Evolutionary conservation across 768 basidiomycete genomes (phyloP), one percentile per base, ranked within the genome.

Genomic region (Auricularia sp.): DNA sequence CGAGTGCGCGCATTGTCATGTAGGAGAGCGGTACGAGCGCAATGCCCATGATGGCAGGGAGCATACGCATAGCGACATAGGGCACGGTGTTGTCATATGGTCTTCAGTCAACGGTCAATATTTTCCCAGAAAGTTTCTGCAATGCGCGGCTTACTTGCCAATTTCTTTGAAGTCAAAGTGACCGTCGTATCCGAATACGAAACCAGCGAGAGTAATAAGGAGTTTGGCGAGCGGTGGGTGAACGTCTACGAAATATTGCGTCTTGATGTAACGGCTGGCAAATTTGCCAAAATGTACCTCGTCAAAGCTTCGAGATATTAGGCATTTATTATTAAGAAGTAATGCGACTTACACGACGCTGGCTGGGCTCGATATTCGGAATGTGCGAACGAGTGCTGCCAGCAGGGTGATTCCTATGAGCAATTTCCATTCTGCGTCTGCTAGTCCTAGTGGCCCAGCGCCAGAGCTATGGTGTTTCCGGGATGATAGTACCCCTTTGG

Each of bases 211-310:
- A 0, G 96, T 98, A 69, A 99, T 94, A 63, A 99, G 80, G 34
- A 99, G 81, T 71, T 98, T 99, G 6, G 97, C 97, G 18, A 99
- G 80, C 3, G 97, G 97, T 0, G 97, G 97, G 72, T 99, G 97
- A 2, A 99, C 96, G 74, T 99, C 97, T 71, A 90, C 88, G 71
- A 90, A 94, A 75, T 92, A 94, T 68, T 87, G 83, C 45, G 89
- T 88, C 79, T 92, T 92, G 81, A 98, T 91, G 73, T 98, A 98
- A 72, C 90, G 91, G 59, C 85, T 82, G 5, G 96, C 94, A 72
- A 98, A 98, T 75, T 97, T 97, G 66, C 96, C 96, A 74, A 98
- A 98, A 74, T 98, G 96, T 0, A 98, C 96, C 75, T 98, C 96
- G 73, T 98, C 96, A 75, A 98, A 98, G 54, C 95, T 42, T 14